Conservation (phyloP, 306 rosid genomes). For the Fragaria ananassa region DNA sequence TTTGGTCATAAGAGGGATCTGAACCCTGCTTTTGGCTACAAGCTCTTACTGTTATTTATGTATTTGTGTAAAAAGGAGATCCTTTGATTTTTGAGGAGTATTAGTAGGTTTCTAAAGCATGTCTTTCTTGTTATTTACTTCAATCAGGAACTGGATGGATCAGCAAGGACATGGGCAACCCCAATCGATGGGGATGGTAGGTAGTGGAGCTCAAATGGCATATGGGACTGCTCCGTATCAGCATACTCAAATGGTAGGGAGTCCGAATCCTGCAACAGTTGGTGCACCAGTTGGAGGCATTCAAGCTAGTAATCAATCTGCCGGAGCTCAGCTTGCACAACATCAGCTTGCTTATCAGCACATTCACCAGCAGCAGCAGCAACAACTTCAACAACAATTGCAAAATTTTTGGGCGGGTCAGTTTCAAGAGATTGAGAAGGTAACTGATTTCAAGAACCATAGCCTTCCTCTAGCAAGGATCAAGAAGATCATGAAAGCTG, state of each 20-base stretch:
- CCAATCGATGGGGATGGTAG: conserved; percentile 39
- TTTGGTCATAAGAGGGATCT: not conserved
- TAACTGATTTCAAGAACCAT: conserved; percentile 67
- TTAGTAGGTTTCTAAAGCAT: conserved; percentile 1
- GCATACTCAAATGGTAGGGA: conserved; percentile 34
- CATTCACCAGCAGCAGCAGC: conserved; percentile 50
- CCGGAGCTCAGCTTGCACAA: conserved; percentile 50
- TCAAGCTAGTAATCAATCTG: conserved; percentile 44
- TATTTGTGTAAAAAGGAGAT: not conserved
- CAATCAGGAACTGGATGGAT: conserved; percentile 34
- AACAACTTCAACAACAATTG: conserved; percentile 58
- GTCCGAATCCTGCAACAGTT: conserved; percentile 27
- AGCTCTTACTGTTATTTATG: not conserved
- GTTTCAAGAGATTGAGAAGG: conserved; percentile 56
- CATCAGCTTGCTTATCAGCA: conserved; percentile 64
- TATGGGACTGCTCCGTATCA: conserved; percentile 41
- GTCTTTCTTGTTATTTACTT: not conserved
- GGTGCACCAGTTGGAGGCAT: conserved; percentile 30
- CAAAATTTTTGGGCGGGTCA: conserved; percentile 56
- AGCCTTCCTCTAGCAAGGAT: conserved; percentile 75
- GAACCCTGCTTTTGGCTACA: not conserved
- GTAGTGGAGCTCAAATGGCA: conserved; percentile 37
- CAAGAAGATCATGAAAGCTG: conserved; percentile 76
- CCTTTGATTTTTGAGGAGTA: not conserved
- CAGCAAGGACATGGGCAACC: conserved; percentile 39